Percentiles rank a stretch among this genome's conserved stretches.
Evolutionary conservation across 75 land plant species (phyloP).

Genomic region (Selaginella moellendorffii): DNA sequence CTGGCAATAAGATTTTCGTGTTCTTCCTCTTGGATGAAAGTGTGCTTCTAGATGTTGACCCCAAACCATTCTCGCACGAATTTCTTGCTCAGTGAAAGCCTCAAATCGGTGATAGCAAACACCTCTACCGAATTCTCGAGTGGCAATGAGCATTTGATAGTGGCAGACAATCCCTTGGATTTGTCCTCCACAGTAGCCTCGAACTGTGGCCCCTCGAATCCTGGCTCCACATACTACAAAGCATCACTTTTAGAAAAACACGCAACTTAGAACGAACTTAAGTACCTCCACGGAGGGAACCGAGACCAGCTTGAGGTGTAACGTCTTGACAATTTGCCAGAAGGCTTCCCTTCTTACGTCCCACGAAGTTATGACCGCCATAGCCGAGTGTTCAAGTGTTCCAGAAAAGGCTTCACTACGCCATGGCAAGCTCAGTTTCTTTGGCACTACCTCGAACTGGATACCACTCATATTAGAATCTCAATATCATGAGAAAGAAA

Average conservation of each 20-base stretch:
- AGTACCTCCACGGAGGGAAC: not conserved
- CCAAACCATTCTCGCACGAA: not conserved
- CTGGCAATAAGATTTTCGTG: too few species aligned
- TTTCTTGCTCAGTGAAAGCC: not conserved
- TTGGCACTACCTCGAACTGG: not conserved
- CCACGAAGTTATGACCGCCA: not conserved
- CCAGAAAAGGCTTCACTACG: not conserved
- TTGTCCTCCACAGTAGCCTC: not conserved
- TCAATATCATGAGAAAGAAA: not conserved
- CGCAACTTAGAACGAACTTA: not conserved
- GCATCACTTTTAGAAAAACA: not conserved
- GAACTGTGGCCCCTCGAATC: not conserved
- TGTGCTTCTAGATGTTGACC: too few species aligned
- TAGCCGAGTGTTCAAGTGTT: not conserved
- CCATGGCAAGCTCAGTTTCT: not conserved
- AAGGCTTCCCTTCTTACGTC: not conserved
- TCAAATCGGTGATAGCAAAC: not conserved
- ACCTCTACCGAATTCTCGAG: not conserved
- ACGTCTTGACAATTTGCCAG: not conserved
- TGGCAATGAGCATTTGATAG: not conserved
- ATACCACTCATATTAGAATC: not conserved
- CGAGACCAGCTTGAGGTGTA: not conserved
- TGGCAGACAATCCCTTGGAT: not conserved
- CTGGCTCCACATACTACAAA: not conserved
- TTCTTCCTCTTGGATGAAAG: too few species aligned